Evolutionary conservation across 805 yeast species (phyloP).

Genomic region (Osmozyma mogii): DNA sequence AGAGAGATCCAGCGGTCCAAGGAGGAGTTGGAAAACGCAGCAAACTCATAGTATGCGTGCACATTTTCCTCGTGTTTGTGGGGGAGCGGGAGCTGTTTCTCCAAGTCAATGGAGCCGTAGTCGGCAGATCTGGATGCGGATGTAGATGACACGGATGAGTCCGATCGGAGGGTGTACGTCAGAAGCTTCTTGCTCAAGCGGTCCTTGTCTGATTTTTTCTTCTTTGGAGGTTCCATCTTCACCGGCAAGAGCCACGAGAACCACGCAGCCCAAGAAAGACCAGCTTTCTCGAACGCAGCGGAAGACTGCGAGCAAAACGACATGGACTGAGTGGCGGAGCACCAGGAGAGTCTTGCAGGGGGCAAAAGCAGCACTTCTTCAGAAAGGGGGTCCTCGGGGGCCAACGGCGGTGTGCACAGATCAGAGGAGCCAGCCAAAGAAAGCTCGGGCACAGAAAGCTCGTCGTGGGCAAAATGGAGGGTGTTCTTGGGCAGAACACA

Average conservation of each 20-base stretch:
- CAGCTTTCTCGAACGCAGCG: too few relatives aligned
- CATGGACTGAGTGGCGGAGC: too few relatives aligned
- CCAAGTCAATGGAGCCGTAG: constrained; percentile 12
- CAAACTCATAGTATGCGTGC: constrained; percentile 18
- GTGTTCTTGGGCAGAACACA: too few relatives aligned
- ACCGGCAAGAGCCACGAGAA: constrained; percentile 18
- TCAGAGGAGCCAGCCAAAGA: too few relatives aligned
- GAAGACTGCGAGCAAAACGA: too few relatives aligned
- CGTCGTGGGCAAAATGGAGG: too few relatives aligned
- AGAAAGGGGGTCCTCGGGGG: too few relatives aligned
- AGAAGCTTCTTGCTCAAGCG: constrained; percentile 4
- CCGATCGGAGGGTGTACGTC: constrained; percentile 3
- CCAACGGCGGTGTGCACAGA: too few relatives aligned
- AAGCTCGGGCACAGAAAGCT: too few relatives aligned
- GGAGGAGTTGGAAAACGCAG: constrained; percentile 12
- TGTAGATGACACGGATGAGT: constrained; percentile 7
- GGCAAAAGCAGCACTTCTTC: too few relatives aligned
- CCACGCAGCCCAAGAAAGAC: too few relatives aligned
- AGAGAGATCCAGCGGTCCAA: constrained; percentile 11
- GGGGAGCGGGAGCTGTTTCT: constrained; percentile 5
- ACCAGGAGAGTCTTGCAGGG: too few relatives aligned
- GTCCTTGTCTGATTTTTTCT: constrained; percentile 11
- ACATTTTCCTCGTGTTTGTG: constrained; percentile 11
- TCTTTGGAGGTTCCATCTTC: constrained; percentile 10
- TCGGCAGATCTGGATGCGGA: constrained; percentile 4